Base-by-base conservation (phyloP, 2,329 filamentous ascomycete species). In the Xylariaceae sp. region DNA sequence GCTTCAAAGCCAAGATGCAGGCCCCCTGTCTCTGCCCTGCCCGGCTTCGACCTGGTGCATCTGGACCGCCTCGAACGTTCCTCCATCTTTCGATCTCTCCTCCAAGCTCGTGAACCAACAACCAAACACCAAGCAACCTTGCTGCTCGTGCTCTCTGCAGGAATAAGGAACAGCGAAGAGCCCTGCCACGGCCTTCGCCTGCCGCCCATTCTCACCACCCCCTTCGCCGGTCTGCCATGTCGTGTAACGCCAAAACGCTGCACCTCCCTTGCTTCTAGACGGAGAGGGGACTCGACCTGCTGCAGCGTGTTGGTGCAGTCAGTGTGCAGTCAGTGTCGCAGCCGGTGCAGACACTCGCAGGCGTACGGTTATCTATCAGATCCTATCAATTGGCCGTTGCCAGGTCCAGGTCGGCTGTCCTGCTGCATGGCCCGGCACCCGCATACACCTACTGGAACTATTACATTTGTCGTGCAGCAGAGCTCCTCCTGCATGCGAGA, bases 341-440 rank as follows among this genome's bases (percentile, higher is more conserved):
- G 22, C 7, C 22, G 7, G 22, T 27, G 22, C 22, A 27, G 22
- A 27, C 22, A 27, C 22, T 27, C 41, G 40, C 36, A 45, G 19
- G 30, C 35, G 31, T 39, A 44, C 33, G 30, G 44, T 22, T 38
- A 30, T 46, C 44, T 22, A 6, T 15, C 40, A 22, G 32, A 14
- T 46, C 47, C n/a, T 36, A 22, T 42, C 48, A 54, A 56, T 54
- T 56, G 51, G 48, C 39, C 46, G 42, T 43, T 4, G 4, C 22
- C 43, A 44, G 49, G 33, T 5, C 33, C 33, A 36, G 33, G 33
- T 27, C 35, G 12, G 35, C 42, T 44, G 47, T 45, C 39, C 31
- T 33, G 30, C 36, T 54, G 46, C 53, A 53, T 55, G 50, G 49
- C 41, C 43, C 30, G 45, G 45, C 35, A 47, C 45, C 36, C 47